phyloP scores from a whole-genome alignment of 768 basidiomycete genomes.

The Rhizopogon rudus region DNA sequence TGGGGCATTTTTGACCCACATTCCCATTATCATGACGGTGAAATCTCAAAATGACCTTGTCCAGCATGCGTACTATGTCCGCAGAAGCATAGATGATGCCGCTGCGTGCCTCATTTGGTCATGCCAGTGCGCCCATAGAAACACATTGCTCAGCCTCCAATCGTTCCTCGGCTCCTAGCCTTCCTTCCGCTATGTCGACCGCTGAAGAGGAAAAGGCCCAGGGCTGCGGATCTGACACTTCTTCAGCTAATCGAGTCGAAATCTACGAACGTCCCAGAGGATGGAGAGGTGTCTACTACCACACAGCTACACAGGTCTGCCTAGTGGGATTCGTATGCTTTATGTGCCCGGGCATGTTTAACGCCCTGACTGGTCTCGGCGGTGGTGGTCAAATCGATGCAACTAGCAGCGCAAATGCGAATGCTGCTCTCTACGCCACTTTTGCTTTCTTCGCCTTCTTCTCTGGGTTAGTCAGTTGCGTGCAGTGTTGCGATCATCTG shows the following conservation, averaged over 20 bases:
- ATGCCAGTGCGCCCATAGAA: not conserved
- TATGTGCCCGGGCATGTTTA: conserved; percentile 68
- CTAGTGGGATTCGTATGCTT: conserved; percentile 67
- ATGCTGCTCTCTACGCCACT: conserved; percentile 60
- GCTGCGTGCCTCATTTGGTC: not conserved
- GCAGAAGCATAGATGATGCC: too few relatives aligned
- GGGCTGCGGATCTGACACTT: not conserved
- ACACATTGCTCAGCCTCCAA: not conserved
- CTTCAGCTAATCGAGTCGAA: conserved; percentile 10
- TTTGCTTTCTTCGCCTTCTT: conserved; percentile 64
- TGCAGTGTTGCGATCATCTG: not conserved
- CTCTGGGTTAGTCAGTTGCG: conserved; percentile 49
- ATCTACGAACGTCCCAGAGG: conserved; percentile 46
- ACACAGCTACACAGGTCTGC: conserved; percentile 38
- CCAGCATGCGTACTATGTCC: too few relatives aligned
- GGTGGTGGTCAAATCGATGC: conserved; percentile 71
- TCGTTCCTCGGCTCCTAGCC: not conserved
- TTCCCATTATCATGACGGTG: too few relatives aligned
- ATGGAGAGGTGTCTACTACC: conserved; percentile 50
- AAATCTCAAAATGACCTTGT: too few relatives aligned
- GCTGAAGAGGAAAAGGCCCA: conserved; percentile 4
- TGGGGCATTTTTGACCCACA: too few relatives aligned
- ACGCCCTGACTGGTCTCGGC: conserved; percentile 75
- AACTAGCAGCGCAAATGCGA: conserved; percentile 63
- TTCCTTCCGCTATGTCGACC: not conserved